A percentile compares a stretch with the other conserved stretches of the same genome.
These are phyloP conservation scores for Pelargonium cotyledonis DNA, from an alignment of 441 rosid genomes.

Conservation along the genomic window DNA sequence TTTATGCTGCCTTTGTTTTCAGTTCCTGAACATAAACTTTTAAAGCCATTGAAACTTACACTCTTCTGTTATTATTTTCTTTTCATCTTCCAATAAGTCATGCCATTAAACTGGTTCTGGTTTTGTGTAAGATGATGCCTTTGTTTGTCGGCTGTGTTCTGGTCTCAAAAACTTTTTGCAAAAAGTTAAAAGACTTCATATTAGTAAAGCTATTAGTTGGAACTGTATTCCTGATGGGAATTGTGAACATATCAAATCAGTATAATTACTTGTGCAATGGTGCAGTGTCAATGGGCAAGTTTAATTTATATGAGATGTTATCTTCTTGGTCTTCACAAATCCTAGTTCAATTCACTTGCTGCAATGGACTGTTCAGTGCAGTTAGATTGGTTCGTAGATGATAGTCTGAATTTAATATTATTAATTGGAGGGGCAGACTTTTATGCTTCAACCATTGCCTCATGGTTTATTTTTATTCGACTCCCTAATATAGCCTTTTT, in stretches of 20 bases:
- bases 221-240: background rate
- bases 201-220: background rate
- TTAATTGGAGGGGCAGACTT: background rate
- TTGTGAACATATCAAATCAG: background rate
- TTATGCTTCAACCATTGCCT: background rate
- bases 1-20: background rate
- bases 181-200: background rate
- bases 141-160: background rate
- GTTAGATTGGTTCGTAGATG: background rate
- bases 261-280: background rate
- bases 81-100: background rate
- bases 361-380: background rate
- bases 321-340: conserved; percentile 1
- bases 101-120: background rate
- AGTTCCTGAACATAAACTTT: background rate
- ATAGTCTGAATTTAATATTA: background rate
- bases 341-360: background rate
- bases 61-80: background rate
- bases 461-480: background rate
- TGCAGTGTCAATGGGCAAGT: background rate
- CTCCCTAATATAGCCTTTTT: background rate
- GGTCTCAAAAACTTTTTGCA: background rate
- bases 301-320: background rate
- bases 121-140: conserved; percentile 4
- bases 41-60: background rate